These are phyloP conservation scores for Podila epigama DNA, from an alignment of 192 early-diverging fungal genomes.

Conservation along the genomic window DNA sequence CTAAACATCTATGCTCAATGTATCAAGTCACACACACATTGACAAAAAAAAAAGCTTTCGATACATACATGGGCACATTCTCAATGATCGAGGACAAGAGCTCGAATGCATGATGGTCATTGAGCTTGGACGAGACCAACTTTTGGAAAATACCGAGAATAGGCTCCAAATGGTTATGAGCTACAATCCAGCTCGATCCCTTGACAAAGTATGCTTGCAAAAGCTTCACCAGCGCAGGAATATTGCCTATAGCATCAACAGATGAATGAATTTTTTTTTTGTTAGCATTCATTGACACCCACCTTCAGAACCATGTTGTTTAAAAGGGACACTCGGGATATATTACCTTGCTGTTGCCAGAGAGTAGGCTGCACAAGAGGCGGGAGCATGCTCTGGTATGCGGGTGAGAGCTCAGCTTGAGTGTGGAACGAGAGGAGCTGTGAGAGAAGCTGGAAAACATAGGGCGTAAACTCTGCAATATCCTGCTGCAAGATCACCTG, in stretches of 20 bases:
- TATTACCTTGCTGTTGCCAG: slow-evolving; percentile 83
- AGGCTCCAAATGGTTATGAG: slow-evolving; percentile 74
- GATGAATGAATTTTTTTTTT: too few relatives aligned
- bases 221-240: slow-evolving; percentile 92
- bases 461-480: slow-evolving; percentile 91
- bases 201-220: slow-evolving; percentile 87
- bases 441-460: slow-evolving; percentile 95
- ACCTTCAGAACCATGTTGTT: neutral
- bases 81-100: slow-evolving; percentile 81
- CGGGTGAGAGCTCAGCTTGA: slow-evolving; percentile 65
- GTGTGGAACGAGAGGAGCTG: slow-evolving; percentile 85
- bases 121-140: slow-evolving; percentile 80
- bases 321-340: neutral
- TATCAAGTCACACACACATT: slow-evolving; percentile 41
- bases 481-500: slow-evolving; percentile 85
- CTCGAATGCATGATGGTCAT: slow-evolving; percentile 88
- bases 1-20: slow-evolving; percentile 15
- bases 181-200: slow-evolving; percentile 73
- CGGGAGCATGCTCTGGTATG: slow-evolving; percentile 77
- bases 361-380: slow-evolving; percentile 84
- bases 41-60: slow-evolving; percentile 58
- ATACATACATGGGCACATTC: slow-evolving; percentile 75
- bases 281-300: too few relatives aligned
- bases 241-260: slow-evolving; percentile 66
- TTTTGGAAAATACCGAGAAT: slow-evolving; percentile 96